Evolutionary conservation across 2,329 filamentous ascomycete species (phyloP).

Genomic region (Fusarium camptoceras): DNA sequence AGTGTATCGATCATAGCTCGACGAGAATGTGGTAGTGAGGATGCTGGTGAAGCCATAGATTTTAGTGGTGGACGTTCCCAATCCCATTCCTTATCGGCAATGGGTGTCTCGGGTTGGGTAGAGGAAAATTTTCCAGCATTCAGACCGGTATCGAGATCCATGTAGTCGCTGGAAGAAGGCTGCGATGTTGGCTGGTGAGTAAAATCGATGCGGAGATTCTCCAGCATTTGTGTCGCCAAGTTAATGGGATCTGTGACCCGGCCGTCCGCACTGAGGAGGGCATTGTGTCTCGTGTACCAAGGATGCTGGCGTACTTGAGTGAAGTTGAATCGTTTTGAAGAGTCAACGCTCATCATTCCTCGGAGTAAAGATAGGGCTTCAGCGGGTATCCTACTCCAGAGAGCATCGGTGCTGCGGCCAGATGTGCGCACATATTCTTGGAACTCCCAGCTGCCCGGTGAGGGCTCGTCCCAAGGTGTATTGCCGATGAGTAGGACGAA

Average conservation of each 20-base stretch:
- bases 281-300: slow-evolving; percentile 90
- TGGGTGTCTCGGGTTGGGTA: slow-evolving; percentile 86
- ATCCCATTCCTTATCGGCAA: slow-evolving; percentile 82
- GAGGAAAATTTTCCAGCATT: slow-evolving; percentile 70
- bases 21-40: slow-evolving; percentile 51
- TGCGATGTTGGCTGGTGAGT: slow-evolving; percentile 71
- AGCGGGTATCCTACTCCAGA: slow-evolving; percentile 83
- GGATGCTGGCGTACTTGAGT: slow-evolving; percentile 89
- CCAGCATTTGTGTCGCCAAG: slow-evolving; percentile 94
- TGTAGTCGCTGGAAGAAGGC: slow-evolving; percentile 61
- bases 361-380: slow-evolving; percentile 84
- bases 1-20: slow-evolving; percentile 70
- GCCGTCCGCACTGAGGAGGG: slow-evolving; percentile 79
- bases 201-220: slow-evolving; percentile 90
- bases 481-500: slow-evolving; percentile 96
- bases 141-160: slow-evolving; percentile 74
- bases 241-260: slow-evolving; percentile 81
- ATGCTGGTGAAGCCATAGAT: slow-evolving; percentile 58
- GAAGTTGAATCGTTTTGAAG: slow-evolving; percentile 82
- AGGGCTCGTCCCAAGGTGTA: slow-evolving; percentile 97
- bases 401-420: slow-evolving; percentile 83
- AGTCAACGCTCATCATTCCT: slow-evolving; percentile 91
- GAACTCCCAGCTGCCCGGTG: slow-evolving; percentile 87
- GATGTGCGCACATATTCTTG: slow-evolving; percentile 84
- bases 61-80: slow-evolving; percentile 82